Evolutionary conservation across 1,284 basidiomycete species (phyloP), one percentile per base, ranked within the genome.

Genomic region (Xanthoconium separans): DNA sequence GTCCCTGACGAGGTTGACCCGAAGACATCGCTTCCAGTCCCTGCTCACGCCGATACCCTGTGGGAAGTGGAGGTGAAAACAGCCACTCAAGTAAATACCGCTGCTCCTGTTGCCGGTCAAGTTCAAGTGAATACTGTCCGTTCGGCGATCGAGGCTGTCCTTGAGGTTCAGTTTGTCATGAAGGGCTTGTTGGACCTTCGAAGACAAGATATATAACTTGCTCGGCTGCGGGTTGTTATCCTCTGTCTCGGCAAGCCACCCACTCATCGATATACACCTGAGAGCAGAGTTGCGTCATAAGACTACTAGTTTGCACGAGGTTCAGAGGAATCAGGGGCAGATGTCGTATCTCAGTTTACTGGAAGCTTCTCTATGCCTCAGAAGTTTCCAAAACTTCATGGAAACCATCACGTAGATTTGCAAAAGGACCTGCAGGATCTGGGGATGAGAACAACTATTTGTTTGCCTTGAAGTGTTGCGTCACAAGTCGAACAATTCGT

Each of bases 1-100:
- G 24, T 55, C 51, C 40, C 31, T 37, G 11, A 51, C 30, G 54
- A 87, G 87, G 79, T 86, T 33, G 86, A 90, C 62, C 76, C 78
- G 0, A 86, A 81, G 69, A 89, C 87, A 5, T 82, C 83, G 51
- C 80, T 85, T 58, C 84, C 87, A 1, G 84, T 84, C 37, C 83
- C 86, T 40, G 86, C 85, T 16, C 85, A 87, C 53, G 72, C 81
- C 15, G 87, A 89, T 59, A 88, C 87, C 0, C 74, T 89, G 10
- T 91, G 89, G 89, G 85, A 91, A 65, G 88, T 91, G 34, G 87
- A 91, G 71, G 89, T 90, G 44, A 91, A 88, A 69, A 89, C 87
- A 2, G 86, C 88, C 3, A 76, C 77, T 7, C 89, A 89, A 6
- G 82, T 88, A 39, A 78, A 84, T 20, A 89, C 87, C 51, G 87